Conservation (phyloP, 352 stramenopile species). For the Aphanomyces euteiches region DNA sequence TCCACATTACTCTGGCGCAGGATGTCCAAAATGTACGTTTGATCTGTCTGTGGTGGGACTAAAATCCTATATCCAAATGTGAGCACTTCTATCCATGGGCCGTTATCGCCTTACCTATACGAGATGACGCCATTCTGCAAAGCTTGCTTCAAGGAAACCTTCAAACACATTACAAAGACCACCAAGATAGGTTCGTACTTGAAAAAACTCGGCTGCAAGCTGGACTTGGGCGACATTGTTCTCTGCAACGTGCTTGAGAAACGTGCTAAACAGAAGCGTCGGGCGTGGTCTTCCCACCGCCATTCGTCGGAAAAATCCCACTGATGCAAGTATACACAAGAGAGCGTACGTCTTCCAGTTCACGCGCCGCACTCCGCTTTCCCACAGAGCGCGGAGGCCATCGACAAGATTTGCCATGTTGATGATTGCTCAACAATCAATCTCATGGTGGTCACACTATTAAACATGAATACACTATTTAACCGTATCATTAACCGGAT, state of each 20-base stretch:
- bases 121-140: slow-evolving; percentile 10
- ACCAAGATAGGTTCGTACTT: slow-evolving; percentile 43
- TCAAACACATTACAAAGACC: not conserved
- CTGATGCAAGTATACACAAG: slow-evolving; percentile 12
- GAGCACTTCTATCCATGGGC: too few relatives aligned
- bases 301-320: slow-evolving; percentile 13
- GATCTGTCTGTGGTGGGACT: slow-evolving; percentile 66
- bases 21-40: slow-evolving; percentile 62
- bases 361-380: not conserved
- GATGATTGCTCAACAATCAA: not conserved
- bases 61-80: slow-evolving; percentile 46
- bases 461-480: not conserved
- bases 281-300: slow-evolving; percentile 31
- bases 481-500: not conserved
- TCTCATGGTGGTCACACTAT: not conserved
- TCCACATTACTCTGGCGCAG: slow-evolving; percentile 59
- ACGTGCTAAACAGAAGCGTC: slow-evolving; percentile 70
- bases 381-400: slow-evolving; percentile 4
- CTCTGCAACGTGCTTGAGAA: slow-evolving; percentile 50
- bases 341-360: slow-evolving; percentile 30
- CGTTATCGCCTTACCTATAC: not conserved
- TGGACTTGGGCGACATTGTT: slow-evolving; percentile 61
- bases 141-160: slow-evolving; percentile 25
- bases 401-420: not conserved
- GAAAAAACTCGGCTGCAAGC: slow-evolving; percentile 60